Percentiles rank a stretch among this genome's conserved stretches.
Conservation (phyloP, 164 flowering plant genomes). For the Tinospora cordifolia region DNA sequence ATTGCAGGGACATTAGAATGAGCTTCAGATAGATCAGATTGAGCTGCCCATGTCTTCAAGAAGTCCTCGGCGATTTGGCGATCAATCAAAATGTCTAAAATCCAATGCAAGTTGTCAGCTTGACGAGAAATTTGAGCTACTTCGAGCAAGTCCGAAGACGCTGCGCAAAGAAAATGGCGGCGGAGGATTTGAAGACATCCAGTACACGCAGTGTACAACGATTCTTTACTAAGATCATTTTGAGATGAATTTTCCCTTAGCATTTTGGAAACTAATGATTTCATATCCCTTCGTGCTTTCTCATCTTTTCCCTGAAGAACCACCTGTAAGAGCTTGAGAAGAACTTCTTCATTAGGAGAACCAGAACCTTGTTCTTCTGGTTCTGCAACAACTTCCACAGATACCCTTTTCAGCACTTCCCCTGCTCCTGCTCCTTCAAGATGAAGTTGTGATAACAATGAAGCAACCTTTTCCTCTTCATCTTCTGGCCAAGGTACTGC, state of each 20-base stretch:
- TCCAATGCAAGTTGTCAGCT: constrained; percentile 88
- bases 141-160: constrained; percentile 33
- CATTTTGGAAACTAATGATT: constrained; percentile 75
- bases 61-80: constrained; percentile 87
- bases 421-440: constrained; percentile 68
- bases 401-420: constrained; percentile 82
- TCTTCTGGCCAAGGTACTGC: constrained; percentile 99
- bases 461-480: constrained; percentile 88
- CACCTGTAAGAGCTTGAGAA: constrained; percentile 58
- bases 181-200: constrained; percentile 55
- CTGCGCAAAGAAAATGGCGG: constrained; percentile 48
- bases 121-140: constrained; percentile 65
- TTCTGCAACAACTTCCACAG: constrained; percentile 43
- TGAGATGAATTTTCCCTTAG: constrained; percentile 70
- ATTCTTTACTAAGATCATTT: constrained; percentile 68
- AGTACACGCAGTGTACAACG: constrained; percentile 67
- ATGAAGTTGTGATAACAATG: constrained; percentile 60
- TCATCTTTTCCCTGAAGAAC: constrained; percentile 93
- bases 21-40: constrained; percentile 50
- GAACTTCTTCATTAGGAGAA: constrained; percentile 48
- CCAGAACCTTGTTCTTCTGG: constrained; percentile 36
- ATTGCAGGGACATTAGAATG: constrained; percentile 73
- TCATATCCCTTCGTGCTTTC: constrained; percentile 96
- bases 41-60: constrained; percentile 69
- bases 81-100: constrained; percentile 82